A percentile compares a stretch with the other conserved stretches of the same genome.
Conservation (phyloP, 2,329 filamentous ascomycete genomes). For the Penicillium sp. region DNA sequence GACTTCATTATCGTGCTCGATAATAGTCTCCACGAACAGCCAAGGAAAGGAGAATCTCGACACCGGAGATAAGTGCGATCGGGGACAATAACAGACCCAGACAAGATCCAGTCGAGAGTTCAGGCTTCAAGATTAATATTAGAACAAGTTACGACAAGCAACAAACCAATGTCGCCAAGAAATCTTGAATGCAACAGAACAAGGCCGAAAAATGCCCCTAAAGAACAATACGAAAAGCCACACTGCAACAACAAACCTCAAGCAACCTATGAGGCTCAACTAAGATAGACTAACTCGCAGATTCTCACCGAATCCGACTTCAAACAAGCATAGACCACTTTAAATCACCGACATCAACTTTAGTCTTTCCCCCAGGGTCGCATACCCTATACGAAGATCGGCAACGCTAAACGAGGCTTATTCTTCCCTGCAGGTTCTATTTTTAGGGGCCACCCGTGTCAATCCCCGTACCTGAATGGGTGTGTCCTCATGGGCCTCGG, state of each 20-base stretch:
- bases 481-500: neutral
- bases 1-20: neutral
- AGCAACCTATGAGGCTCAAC: neutral
- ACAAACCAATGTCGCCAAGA: neutral
- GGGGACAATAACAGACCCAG: neutral
- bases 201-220: neutral
- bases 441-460: conserved; percentile 9
- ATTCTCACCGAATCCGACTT: conserved; percentile 3
- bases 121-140: neutral
- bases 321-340: neutral
- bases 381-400: conserved; percentile 9
- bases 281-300: neutral
- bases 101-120: neutral
- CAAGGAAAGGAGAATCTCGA: neutral
- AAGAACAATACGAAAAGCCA: neutral
- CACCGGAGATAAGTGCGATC: neutral
- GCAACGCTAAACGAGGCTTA: conserved; percentile 10
- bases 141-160: neutral
- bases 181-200: neutral
- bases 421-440: conserved; percentile 7
- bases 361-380: neutral
- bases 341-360: neutral
- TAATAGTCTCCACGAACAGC: neutral
- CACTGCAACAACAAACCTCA: neutral
- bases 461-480: conserved; percentile 6